These are phyloP conservation scores for Tuber magnatum DNA, from an alignment of 495 filamentous ascomycete genomes.

Conservation along the genomic window DNA sequence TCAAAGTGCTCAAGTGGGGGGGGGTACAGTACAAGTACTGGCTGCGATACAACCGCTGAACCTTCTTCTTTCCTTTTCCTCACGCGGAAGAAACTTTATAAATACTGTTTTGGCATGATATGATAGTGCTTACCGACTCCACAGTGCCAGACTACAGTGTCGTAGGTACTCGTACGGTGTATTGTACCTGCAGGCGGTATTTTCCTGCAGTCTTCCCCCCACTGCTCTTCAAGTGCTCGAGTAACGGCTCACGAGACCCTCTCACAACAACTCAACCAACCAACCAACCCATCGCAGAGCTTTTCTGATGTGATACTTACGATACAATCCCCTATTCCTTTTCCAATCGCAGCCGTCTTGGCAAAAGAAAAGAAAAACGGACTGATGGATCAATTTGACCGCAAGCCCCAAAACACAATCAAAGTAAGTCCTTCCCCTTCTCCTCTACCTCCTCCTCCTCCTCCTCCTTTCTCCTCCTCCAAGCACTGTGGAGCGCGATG, in stretches of 20 bases:
- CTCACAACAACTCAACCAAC: neutral
- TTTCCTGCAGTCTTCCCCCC: neutral
- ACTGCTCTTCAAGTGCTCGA: neutral
- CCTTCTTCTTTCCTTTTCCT: neutral
- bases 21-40: too few species aligned
- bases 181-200: neutral
- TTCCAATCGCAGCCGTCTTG: neutral
- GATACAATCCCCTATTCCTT: neutral
- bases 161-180: too few species aligned
- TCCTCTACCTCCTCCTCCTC: neutral
- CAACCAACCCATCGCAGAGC: neutral
- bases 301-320: neutral
- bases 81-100: conserved; percentile 3
- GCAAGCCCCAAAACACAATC: neutral
- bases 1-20: neutral
- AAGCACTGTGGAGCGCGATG: neutral
- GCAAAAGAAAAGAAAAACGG: neutral
- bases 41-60: neutral
- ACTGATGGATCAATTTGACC: neutral
- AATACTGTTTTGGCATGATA: neutral
- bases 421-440: neutral
- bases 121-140: neutral
- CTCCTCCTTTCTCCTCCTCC: neutral
- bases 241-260: neutral
- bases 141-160: neutral